Evolutionary conservation across 306 rosid genomes (phyloP).

Genomic region (Prosopis cineraria): DNA sequence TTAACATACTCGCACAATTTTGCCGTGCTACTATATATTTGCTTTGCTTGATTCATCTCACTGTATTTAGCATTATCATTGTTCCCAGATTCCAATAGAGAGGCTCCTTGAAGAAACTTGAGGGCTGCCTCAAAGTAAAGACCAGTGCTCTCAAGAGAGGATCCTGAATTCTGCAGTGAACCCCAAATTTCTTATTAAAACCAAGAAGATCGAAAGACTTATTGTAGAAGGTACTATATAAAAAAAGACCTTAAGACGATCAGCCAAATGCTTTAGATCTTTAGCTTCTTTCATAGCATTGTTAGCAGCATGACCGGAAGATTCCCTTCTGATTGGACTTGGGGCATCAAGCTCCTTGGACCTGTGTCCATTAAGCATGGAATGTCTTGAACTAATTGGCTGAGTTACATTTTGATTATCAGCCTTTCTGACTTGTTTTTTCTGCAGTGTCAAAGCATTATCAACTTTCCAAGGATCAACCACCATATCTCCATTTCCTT

Average conservation of each 20-base stretch:
- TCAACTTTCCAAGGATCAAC: conserved; percentile 60
- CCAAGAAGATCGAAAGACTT: conserved; percentile 36
- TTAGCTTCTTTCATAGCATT: conserved; percentile 88
- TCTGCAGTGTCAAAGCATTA: conserved; percentile 57
- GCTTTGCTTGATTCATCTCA: conserved; percentile 60
- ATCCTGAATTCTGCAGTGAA: conserved; percentile 74
- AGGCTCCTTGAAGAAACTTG: conserved; percentile 94
- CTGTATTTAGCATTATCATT: conserved; percentile 61
- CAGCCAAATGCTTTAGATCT: conserved; percentile 90
- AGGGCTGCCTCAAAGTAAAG: conserved; percentile 91
- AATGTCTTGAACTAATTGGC: conserved; percentile 62
- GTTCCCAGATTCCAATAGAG: conserved; percentile 66
- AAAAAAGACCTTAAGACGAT: conserved; percentile 75
- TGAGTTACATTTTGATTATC: conserved; percentile 73
- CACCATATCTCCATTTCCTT: conserved; percentile 55
- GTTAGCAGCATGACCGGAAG: conserved; percentile 72
- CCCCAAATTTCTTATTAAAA: conserved; percentile 26
- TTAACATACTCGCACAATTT: conserved; percentile 91
- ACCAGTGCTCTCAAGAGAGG: conserved; percentile 64
- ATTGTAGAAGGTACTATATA: conserved; percentile 32
- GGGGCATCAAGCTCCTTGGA: conserved; percentile 73
- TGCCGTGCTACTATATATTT: conserved; percentile 83
- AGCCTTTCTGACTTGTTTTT: conserved; percentile 60
- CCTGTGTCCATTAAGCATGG: conserved; percentile 60
- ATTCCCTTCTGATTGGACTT: conserved; percentile 85